These are phyloP conservation scores for Picea engelmannii DNA, from an alignment of 83 land plant species.

Conservation along the genomic window DNA sequence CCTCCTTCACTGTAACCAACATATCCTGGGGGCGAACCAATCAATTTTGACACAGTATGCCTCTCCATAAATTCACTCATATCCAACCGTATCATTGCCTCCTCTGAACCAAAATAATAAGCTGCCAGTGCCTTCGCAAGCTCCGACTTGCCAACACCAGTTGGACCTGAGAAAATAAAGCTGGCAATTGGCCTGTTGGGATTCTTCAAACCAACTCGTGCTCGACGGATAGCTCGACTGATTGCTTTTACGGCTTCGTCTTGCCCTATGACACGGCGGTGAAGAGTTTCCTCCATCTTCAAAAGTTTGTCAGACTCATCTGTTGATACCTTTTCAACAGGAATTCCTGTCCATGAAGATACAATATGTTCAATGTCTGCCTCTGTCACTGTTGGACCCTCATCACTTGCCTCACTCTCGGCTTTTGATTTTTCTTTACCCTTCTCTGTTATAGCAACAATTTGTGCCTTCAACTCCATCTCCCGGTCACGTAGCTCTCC, in stretches of 20 bases:
- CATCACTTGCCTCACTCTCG: constrained; percentile 76
- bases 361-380: constrained; percentile 89
- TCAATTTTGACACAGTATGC: constrained; percentile 55
- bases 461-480: constrained; percentile 88
- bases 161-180: constrained; percentile 64
- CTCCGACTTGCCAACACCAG: constrained; percentile 56
- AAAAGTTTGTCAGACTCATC: constrained; percentile 46
- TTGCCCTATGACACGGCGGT: constrained; percentile 47
- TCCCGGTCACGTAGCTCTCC: constrained; percentile 88
- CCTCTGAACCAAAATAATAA: constrained; percentile 45
- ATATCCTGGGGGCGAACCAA: constrained; percentile 59
- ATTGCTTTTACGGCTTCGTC: constrained; percentile 46
- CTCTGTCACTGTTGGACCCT: constrained; percentile 77
- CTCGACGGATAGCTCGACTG: constrained; percentile 52
- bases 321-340: constrained; percentile 72
- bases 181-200: constrained; percentile 58
- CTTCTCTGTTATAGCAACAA: constrained; percentile 59
- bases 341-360: constrained; percentile 89
- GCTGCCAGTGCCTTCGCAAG: constrained; percentile 52
- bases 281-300: constrained; percentile 43
- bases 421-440: constrained; percentile 82
- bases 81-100: constrained; percentile 46
- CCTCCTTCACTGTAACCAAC: constrained; percentile 64
- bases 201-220: constrained; percentile 51
- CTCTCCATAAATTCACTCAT: constrained; percentile 70